Conservation (phyloP, 192 early-diverging fungal genomes). For the Backusella westeae region DNA sequence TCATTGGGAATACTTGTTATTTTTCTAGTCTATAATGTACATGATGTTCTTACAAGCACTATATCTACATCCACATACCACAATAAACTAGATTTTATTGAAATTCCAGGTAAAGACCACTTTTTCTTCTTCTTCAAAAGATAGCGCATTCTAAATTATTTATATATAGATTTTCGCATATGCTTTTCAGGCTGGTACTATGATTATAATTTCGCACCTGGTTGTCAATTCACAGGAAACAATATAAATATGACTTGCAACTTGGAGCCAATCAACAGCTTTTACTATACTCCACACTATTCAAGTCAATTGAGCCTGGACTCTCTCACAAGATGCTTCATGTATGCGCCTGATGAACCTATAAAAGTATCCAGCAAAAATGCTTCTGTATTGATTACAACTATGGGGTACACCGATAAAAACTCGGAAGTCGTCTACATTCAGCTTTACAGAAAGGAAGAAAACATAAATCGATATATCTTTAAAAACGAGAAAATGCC, state of each 20-base stretch:
- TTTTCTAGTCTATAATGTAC: background rate
- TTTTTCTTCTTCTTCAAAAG: background rate
- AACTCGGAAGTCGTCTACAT: background rate
- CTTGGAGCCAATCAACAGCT: background rate
- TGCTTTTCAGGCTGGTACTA: background rate
- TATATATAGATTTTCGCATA: background rate
- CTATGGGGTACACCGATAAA: background rate
- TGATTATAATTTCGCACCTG: background rate
- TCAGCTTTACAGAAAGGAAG: background rate
- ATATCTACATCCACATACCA: background rate
- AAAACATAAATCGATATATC: background rate
- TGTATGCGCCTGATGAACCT: background rate
- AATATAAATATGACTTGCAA: background rate
- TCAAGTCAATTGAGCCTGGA: background rate
- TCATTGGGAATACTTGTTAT: background rate
- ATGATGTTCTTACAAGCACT: background rate
- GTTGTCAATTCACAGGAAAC: background rate
- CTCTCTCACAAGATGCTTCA: background rate
- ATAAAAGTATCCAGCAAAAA: background rate
- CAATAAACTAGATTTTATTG: background rate
- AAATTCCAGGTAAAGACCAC: background rate
- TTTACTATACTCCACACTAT: background rate
- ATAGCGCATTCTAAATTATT: background rate
- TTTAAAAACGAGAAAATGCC: background rate
- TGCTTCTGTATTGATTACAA: background rate